A percentile compares a stretch with the other conserved stretches of the same genome.
Conservation (phyloP, 169 alveolate genomes). For the Eimeria sp. region DNA sequence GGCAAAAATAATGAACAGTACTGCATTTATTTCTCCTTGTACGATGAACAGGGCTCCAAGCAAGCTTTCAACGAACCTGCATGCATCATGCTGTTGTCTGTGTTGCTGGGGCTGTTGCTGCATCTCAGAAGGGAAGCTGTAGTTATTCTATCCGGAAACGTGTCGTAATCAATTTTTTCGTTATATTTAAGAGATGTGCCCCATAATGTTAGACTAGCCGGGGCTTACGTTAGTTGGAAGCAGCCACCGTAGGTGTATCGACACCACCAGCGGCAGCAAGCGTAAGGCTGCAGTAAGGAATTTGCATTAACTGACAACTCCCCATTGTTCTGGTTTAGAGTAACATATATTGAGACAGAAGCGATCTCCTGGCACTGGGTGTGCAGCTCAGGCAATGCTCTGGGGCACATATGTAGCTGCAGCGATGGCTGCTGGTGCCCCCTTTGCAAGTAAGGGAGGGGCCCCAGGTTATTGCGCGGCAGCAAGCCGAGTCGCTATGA, state of each 20-base stretch:
- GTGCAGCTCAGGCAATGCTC: slow-evolving; percentile 13
- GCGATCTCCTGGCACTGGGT: not conserved
- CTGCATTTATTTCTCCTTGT: not conserved
- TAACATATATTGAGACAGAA: not conserved
- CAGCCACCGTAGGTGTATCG: not conserved
- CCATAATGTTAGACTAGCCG: not conserved
- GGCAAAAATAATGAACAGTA: not conserved
- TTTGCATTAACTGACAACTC: not conserved
- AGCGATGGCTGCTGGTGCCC: slow-evolving; percentile 4
- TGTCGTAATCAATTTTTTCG: not conserved
- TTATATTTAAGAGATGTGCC: not conserved
- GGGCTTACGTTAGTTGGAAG: not conserved
- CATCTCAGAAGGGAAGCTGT: not conserved
- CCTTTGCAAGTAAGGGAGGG: not conserved
- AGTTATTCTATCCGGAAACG: not conserved
- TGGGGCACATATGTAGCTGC: not conserved
- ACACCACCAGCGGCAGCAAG: slow-evolving; percentile 23
- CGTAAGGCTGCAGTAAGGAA: not conserved
- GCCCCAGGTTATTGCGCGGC: not conserved
- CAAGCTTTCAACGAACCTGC: not conserved
- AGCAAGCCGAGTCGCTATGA: not conserved
- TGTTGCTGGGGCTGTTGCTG: slow-evolving; percentile 14
- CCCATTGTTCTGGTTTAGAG: not conserved
- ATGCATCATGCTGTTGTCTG: not conserved
- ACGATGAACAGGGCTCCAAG: not conserved